Evolutionary conservation across 441 rosid genomes (phyloP).

Genomic region (Pelargonium myrrhifolium): DNA sequence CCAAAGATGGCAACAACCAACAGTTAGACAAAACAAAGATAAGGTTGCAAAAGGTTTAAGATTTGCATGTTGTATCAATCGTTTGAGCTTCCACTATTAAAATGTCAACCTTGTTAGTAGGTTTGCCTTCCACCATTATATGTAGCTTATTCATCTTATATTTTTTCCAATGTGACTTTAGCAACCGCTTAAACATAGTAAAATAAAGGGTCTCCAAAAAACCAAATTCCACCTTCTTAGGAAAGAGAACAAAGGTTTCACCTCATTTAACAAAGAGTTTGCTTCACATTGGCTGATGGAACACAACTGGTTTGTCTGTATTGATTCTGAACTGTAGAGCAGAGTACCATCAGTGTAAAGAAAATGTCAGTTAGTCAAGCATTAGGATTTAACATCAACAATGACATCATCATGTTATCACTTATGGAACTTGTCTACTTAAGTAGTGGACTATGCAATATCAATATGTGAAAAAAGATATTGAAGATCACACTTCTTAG

Average conservation of each 20-base stretch:
- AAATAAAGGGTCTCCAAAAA: constrained; percentile 1
- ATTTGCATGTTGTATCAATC: too few relatives aligned
- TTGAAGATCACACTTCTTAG: not conserved
- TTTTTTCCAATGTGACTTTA: too few relatives aligned
- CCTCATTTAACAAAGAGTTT: constrained; percentile 65
- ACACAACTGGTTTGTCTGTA: too few relatives aligned
- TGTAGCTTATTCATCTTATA: too few relatives aligned
- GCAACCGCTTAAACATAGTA: not conserved
- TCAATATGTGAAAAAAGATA: not conserved
- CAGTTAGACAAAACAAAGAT: constrained; percentile 2
- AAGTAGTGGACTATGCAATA: not conserved
- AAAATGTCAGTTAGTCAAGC: not conserved
- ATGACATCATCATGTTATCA: not conserved
- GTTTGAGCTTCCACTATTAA: too few relatives aligned
- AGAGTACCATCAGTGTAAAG: too few relatives aligned
- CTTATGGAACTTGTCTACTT: not conserved
- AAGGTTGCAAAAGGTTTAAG: too few relatives aligned
- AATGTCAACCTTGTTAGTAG: too few relatives aligned
- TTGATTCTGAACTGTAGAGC: too few relatives aligned
- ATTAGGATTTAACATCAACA: too few relatives aligned
- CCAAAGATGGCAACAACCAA: constrained; percentile 1
- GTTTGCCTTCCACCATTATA: too few relatives aligned
- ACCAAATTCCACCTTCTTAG: not conserved
- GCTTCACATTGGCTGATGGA: too few relatives aligned
- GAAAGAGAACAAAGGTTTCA: constrained; percentile 18